These are phyloP conservation scores for Russula sp. DNA, from an alignment of 768 basidiomycete species.

Conservation along the genomic window DNA sequence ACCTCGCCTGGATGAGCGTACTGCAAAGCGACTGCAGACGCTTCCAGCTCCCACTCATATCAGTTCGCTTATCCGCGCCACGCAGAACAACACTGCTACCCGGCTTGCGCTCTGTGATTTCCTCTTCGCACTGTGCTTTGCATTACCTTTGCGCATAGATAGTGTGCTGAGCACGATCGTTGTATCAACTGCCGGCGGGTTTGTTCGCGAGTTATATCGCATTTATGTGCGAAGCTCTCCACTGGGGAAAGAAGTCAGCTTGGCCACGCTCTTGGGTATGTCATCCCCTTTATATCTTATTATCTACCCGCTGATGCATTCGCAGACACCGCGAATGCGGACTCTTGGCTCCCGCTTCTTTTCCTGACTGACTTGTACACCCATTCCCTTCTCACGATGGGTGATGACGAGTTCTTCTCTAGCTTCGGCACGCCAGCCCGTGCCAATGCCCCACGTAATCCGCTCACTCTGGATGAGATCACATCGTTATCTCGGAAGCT, in stretches of 20 bases:
- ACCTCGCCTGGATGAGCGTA: slow-evolving; percentile 49
- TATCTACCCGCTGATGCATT: background rate
- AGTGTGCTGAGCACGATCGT: slow-evolving; percentile 49
- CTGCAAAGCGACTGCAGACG: slow-evolving; percentile 53
- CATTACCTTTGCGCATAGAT: slow-evolving; percentile 55
- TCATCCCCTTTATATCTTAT: background rate
- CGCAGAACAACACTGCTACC: slow-evolving; percentile 34
- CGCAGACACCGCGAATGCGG: slow-evolving; percentile 38
- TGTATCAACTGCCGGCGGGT: slow-evolving; percentile 45
- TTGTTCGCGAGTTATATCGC: slow-evolving; percentile 72
- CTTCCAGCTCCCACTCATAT: slow-evolving; percentile 50
- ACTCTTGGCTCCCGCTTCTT: slow-evolving; percentile 61
- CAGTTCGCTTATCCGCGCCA: slow-evolving; percentile 41
- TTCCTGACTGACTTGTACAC: slow-evolving; percentile 77
- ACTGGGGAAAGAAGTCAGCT: slow-evolving; percentile 51
- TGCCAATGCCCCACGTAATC: slow-evolving; percentile 45
- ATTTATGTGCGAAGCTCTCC: slow-evolving; percentile 52
- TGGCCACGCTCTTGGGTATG: slow-evolving; percentile 36
- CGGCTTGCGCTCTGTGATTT: slow-evolving; percentile 48
- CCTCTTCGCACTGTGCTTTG: slow-evolving; percentile 47
- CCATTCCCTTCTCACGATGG: slow-evolving; percentile 82
- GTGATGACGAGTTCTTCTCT: slow-evolving; percentile 95
- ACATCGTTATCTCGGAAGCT: slow-evolving; percentile 66
- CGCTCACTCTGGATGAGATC: slow-evolving; percentile 78
- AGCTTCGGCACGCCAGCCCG: slow-evolving; percentile 21